Evolutionary conservation across 139 green algal genomes (phyloP).

Genomic region (Chlorella sp.): DNA sequence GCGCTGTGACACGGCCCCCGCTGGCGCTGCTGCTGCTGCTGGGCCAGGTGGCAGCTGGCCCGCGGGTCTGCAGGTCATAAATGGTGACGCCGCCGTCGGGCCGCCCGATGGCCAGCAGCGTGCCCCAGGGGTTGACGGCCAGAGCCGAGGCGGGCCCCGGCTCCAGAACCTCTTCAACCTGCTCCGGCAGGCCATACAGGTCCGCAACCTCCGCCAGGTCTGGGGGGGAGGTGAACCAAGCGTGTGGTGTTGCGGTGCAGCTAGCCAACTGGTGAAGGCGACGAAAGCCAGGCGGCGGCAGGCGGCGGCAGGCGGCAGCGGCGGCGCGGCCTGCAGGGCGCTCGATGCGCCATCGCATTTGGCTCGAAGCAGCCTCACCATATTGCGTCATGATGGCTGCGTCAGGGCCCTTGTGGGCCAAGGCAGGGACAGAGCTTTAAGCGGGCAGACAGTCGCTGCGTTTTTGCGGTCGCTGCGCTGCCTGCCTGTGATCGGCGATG

Average conservation of each 20-base stretch:
- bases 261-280: too few relatives aligned
- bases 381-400: too few relatives aligned
- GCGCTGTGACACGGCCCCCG: conserved; percentile 48
- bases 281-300: too few relatives aligned
- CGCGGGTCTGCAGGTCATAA: conserved; percentile 87
- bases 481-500: too few relatives aligned
- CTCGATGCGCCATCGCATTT: not conserved
- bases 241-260: too few relatives aligned
- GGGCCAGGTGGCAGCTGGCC: conserved; percentile 52
- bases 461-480: too few relatives aligned
- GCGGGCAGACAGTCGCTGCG: too few relatives aligned
- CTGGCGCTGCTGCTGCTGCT: not conserved
- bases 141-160: not conserved
- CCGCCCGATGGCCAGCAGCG: conserved; percentile 73
- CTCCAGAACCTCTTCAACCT: conserved; percentile 16
- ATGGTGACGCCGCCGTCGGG: conserved; percentile 77
- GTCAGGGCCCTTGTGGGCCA: too few relatives aligned
- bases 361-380: too few relatives aligned
- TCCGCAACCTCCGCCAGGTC: not conserved
- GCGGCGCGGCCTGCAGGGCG: not conserved
- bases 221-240: too few relatives aligned
- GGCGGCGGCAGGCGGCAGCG: not conserved
- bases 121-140: conserved; percentile 38
- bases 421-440: too few relatives aligned
- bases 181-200: conserved; percentile 29